Evolutionary conservation across 225 moss, liverwort and hornwort species (phyloP).

Genomic region (Straminergon stramineum): DNA sequence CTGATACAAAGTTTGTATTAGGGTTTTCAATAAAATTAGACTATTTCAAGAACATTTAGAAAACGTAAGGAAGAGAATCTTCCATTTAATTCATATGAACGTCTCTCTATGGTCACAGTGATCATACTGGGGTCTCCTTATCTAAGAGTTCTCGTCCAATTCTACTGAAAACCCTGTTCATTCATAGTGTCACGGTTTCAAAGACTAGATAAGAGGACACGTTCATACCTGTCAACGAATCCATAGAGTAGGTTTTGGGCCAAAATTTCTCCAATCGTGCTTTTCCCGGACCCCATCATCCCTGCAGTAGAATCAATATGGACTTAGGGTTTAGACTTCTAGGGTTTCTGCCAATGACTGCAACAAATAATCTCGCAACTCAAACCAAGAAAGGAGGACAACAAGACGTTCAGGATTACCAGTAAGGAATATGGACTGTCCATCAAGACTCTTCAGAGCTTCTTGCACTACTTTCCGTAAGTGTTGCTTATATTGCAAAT

Average conservation of each 20-base stretch:
- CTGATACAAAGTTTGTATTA: neutral
- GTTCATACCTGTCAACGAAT: constrained; percentile 8
- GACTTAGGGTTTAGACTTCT: neutral
- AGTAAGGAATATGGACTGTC: constrained; percentile 7
- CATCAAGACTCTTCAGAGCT: constrained; percentile 8
- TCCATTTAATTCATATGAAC: neutral
- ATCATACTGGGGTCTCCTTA: neutral
- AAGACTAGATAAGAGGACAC: neutral
- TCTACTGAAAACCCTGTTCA: neutral
- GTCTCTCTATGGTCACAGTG: neutral
- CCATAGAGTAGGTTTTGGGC: neutral
- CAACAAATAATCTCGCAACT: neutral
- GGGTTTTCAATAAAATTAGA: neutral
- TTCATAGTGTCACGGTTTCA: neutral
- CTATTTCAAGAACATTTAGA: neutral
- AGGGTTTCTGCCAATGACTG: neutral
- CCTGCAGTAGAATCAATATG: neutral
- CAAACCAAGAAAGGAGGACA: neutral
- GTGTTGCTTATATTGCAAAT: neutral
- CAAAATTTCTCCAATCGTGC: constrained; percentile 12
- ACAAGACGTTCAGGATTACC: neutral
- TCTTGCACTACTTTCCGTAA: neutral
- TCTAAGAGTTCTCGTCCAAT: neutral
- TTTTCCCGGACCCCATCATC: constrained; percentile 18
- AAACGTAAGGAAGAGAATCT: neutral